phyloP scores from a whole-genome alignment of 257 asterid genomes.

The Leonotis leonurus region DNA sequence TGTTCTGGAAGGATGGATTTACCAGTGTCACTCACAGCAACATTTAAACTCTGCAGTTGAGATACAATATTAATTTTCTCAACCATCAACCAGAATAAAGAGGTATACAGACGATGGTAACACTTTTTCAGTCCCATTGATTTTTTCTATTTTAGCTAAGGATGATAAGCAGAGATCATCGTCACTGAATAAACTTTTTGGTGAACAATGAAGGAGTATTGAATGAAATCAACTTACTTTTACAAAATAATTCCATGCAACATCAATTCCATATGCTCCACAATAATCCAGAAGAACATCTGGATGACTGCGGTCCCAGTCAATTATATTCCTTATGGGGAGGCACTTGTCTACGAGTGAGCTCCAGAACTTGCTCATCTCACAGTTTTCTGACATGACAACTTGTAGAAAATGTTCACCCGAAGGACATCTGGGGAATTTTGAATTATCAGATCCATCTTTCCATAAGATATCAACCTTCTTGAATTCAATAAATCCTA shows the following conservation, averaged over 20 bases:
- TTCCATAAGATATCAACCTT: slow-evolving; percentile 88
- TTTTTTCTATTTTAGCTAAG: background rate
- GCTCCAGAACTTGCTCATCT: slow-evolving; percentile 59
- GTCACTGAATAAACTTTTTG: background rate
- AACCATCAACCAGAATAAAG: slow-evolving; percentile 4
- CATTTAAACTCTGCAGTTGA: slow-evolving; percentile 56
- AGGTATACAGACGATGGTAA: background rate
- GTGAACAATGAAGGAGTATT: background rate
- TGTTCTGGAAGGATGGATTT: slow-evolving; percentile 79
- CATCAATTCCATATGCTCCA: slow-evolving; percentile 60
- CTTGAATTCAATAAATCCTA: slow-evolving; percentile 69
- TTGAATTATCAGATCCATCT: slow-evolving; percentile 38
- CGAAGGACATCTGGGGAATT: slow-evolving; percentile 28
- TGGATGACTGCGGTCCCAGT: slow-evolving; percentile 93
- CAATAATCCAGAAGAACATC: slow-evolving; percentile 64
- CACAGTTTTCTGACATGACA: slow-evolving; percentile 59
- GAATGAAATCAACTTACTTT: slow-evolving; percentile 48
- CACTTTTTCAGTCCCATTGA: background rate
- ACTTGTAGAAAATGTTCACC: slow-evolving; percentile 63
- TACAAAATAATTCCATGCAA: slow-evolving; percentile 56
- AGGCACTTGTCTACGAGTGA: slow-evolving; percentile 50
- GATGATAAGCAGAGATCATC: background rate
- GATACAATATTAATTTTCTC: slow-evolving; percentile 23
- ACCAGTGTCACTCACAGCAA: slow-evolving; percentile 67
- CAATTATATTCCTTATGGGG: slow-evolving; percentile 53